These are phyloP conservation scores for Multifurca ochricompacta DNA, from an alignment of 768 basidiomycete species.

Conservation along the genomic window DNA sequence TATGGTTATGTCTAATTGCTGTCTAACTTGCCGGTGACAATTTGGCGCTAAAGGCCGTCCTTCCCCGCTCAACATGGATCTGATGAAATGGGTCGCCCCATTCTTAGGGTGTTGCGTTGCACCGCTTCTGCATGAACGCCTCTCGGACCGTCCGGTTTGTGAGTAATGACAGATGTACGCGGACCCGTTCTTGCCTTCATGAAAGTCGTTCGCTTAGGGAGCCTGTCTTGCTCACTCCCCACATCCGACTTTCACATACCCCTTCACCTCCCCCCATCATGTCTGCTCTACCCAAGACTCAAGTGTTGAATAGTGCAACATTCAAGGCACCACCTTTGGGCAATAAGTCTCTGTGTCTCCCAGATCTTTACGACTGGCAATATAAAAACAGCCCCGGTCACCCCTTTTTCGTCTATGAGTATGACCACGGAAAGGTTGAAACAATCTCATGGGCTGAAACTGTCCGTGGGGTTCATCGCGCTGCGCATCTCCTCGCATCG, in stretches of 20 bases:
- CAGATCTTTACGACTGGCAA: slow-evolving; percentile 28
- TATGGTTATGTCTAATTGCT: too few relatives aligned
- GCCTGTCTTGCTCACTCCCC: background rate
- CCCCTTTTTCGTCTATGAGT: slow-evolving; percentile 21
- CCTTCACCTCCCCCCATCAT: background rate
- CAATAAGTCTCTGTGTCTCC: slow-evolving; percentile 20
- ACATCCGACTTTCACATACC: background rate
- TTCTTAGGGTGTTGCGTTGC: background rate
- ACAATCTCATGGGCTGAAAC: slow-evolving; percentile 21
- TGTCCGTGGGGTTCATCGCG: slow-evolving; percentile 19
- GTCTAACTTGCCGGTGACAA: too few relatives aligned
- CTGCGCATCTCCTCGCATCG: slow-evolving; percentile 13
- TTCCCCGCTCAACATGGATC: too few relatives aligned
- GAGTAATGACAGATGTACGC: background rate
- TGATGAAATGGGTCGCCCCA: background rate
- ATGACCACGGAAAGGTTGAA: slow-evolving; percentile 7
- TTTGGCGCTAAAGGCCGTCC: too few relatives aligned
- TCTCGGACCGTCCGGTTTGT: slow-evolving; percentile 1
- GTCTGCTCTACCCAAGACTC: slow-evolving; percentile 20
- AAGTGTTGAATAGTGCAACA: slow-evolving; percentile 18
- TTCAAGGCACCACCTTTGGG: slow-evolving; percentile 23
- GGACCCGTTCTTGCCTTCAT: background rate
- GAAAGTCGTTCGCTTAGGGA: background rate
- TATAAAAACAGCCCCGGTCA: slow-evolving; percentile 20
- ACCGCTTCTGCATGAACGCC: too few relatives aligned